These are phyloP conservation scores for Phytophthora hybrid DNA, from an alignment of 352 stramenopile genomes.

Conservation along the genomic window DNA sequence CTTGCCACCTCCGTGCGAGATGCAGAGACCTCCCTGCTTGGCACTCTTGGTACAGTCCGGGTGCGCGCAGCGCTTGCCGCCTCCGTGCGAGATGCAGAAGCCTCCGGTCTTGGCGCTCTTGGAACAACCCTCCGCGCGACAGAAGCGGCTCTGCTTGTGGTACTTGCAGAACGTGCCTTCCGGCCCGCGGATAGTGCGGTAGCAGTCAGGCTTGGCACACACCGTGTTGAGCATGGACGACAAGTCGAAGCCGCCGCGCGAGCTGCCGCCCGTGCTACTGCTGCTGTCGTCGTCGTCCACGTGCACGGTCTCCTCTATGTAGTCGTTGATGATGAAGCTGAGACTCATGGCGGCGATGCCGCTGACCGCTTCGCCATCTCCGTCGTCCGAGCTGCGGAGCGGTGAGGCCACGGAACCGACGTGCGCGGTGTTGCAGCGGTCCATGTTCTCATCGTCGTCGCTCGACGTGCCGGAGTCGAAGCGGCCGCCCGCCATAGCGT, in stretches of 20 bases:
- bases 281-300: slow-evolving; percentile 46
- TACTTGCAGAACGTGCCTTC: slow-evolving; percentile 85
- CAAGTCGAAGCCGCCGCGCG: slow-evolving; percentile 55
- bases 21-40: slow-evolving; percentile 85
- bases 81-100: slow-evolving; percentile 79
- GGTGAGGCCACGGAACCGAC: slow-evolving; percentile 17
- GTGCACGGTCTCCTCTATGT: slow-evolving; percentile 43
- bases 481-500: slow-evolving; percentile 40
- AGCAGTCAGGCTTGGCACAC: slow-evolving; percentile 81
- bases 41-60: slow-evolving; percentile 85
- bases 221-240: slow-evolving; percentile 82
- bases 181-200: slow-evolving; percentile 75
- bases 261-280: slow-evolving; percentile 40
- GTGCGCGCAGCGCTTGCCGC: slow-evolving; percentile 74
- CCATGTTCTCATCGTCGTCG: slow-evolving; percentile 44
- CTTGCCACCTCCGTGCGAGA: slow-evolving; percentile 86
- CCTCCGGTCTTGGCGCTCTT: slow-evolving; percentile 87
- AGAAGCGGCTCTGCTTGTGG: slow-evolving; percentile 87
- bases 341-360: slow-evolving; percentile 84
- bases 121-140: slow-evolving; percentile 64
- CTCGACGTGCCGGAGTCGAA: slow-evolving; percentile 41
- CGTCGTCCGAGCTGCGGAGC: slow-evolving; percentile 35
- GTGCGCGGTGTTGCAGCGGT: slow-evolving; percentile 29
- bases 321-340: slow-evolving; percentile 85
- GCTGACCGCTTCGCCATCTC: slow-evolving; percentile 50